A percentile compares a stretch with the other conserved stretches of the same genome.
Conservation (phyloP, 257 asterid species). For the Salvia rosmarinus region DNA sequence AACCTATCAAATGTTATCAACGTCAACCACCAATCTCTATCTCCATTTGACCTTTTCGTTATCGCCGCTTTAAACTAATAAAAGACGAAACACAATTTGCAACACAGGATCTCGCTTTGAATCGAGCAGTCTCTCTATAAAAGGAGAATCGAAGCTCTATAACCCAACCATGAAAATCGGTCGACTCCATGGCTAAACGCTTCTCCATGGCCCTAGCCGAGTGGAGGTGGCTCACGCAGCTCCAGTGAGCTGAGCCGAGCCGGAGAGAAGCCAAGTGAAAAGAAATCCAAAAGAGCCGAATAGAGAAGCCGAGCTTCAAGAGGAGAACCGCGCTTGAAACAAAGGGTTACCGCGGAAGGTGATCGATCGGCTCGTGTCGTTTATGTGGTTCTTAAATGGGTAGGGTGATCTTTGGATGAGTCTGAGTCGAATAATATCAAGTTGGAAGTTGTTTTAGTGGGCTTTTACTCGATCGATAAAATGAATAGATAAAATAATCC, state of each 20-base stretch:
- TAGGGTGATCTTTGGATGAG: too few relatives aligned
- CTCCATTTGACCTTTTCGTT: not conserved
- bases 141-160: not conserved
- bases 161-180: slow-evolving; percentile 1
- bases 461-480: too few relatives aligned
- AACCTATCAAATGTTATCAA: not conserved
- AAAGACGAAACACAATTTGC: not conserved
- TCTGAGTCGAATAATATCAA: too few relatives aligned
- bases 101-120: too few relatives aligned
- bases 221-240: slow-evolving; percentile 16
- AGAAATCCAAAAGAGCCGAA: not conserved
- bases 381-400: slow-evolving; percentile 19
- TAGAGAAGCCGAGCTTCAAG: not conserved
- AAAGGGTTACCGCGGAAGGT: slow-evolving; percentile 19
- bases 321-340: slow-evolving; percentile 34
- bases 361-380: slow-evolving; percentile 13
- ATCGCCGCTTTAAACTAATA: not conserved
- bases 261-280: slow-evolving; percentile 1
- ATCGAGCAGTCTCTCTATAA: slow-evolving; percentile 15
- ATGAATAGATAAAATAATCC: too few relatives aligned
- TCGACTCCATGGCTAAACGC: slow-evolving; percentile 29
- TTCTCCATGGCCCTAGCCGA: slow-evolving; percentile 14
- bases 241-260: slow-evolving; percentile 20
- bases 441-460: too few relatives aligned
- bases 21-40: not conserved